Evolutionary conservation across 2,329 filamentous ascomycete genomes (phyloP), one percentile per base, ranked within the genome.

Genomic region (Sclerotinia spermophila): DNA sequence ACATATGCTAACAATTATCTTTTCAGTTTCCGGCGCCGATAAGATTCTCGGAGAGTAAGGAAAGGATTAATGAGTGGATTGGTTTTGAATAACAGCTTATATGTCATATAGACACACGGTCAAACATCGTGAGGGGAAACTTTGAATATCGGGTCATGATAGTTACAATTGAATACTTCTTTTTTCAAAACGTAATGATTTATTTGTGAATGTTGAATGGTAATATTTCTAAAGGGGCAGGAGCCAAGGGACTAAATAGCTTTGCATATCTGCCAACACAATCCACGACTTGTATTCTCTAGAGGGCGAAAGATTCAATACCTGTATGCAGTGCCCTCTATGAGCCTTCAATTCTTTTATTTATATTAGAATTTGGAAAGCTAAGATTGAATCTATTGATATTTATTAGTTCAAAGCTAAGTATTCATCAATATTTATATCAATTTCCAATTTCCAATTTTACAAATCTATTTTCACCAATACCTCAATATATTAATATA

Each of bases 21-120:
- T 30, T 17, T 30, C n/a, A 70, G 90, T 77, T 19, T 75, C 75
- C 30, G 69, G 71, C n/a, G 76, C 76, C 17, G 75, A 75, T 56
- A 76, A 78, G 68, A 60, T 78, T 38, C 62, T 78, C 61, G 74
- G 76, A 62, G 67, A 62, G 67, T 68, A 76, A 73, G 56, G 58
- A 61, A 45, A 27, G 59, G 38, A 42, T 38, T 51, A 35, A 55
- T 45, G 15, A 70, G 13, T 27, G 65, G 38, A 59, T 59, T 33
- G 10, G 42, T 59, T 21, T 33, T 56, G 65, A 67, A 67, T 44
- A 67, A 42, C n/a, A 27, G 48, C 45, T 58, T 70, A 66, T 59
- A 38, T 69, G 60, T 15, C n/a, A 53, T 38, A 35, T 38, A 67
- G 48, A 40, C 6, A 45, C 40, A 58, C 38, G 21, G 4, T 45